A percentile compares a stretch with the other conserved stretches of the same genome.
phyloP scores from a whole-genome alignment of 805 yeast genomes.

The Diddensiella santjacobensis region DNA sequence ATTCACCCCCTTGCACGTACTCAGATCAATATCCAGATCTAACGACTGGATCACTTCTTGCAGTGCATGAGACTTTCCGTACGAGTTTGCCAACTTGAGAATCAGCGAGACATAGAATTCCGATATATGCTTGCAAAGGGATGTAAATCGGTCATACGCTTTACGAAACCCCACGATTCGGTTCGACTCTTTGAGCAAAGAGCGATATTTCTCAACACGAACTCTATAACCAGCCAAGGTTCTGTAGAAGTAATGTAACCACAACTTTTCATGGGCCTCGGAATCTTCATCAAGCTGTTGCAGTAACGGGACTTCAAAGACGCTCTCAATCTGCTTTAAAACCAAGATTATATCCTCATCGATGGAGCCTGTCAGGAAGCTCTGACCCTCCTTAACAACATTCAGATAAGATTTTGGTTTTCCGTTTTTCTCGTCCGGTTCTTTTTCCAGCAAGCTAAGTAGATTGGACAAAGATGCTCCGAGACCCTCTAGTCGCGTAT shows the following conservation, averaged over 20 bases:
- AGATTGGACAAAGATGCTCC: not conserved
- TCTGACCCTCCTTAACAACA: not conserved
- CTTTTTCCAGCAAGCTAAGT: not conserved
- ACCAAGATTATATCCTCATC: not conserved
- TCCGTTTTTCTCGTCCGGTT: not conserved
- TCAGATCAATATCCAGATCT: not conserved
- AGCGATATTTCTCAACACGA: not conserved
- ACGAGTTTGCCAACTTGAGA: not conserved
- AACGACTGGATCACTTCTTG: not conserved
- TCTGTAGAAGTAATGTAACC: not conserved
- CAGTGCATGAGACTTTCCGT: not conserved
- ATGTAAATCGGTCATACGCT: slow-evolving; percentile 6
- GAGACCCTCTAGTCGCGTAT: not conserved
- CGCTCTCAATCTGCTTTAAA: not conserved
- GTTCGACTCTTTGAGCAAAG: not conserved
- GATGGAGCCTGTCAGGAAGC: not conserved
- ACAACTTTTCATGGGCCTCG: not conserved
- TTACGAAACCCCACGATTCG: slow-evolving; percentile 8
- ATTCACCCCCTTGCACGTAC: not conserved
- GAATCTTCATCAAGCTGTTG: not conserved
- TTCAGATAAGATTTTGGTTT: not conserved
- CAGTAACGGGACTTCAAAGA: not conserved
- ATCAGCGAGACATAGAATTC: slow-evolving; percentile 2
- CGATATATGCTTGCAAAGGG: slow-evolving; percentile 3
- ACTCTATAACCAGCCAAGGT: not conserved